Conservation (phyloP, 176 grass and related monocot species). For the Aegilops tauschii region DNA sequence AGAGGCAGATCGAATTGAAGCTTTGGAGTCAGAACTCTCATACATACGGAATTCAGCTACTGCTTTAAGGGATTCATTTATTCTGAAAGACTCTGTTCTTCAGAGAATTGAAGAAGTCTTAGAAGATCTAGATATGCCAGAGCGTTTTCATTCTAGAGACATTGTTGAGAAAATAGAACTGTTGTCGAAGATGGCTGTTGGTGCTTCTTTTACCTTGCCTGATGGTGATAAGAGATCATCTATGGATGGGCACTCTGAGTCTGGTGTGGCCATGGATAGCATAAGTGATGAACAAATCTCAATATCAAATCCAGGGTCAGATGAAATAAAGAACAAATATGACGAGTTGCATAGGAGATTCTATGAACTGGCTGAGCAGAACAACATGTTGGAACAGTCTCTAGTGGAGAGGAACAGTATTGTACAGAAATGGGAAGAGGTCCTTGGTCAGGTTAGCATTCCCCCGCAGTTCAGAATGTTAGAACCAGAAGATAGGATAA, state of each 20-base stretch:
- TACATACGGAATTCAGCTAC: conserved; percentile 91
- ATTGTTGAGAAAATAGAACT: conserved; percentile 91
- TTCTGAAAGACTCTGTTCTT: conserved; percentile 90
- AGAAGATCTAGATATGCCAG: conserved; percentile 95
- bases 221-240: conserved; percentile 48
- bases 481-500: conserved; percentile 71
- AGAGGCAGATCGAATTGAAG: conserved; percentile 94
- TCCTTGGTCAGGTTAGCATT: conserved; percentile 62
- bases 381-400: conserved; percentile 96
- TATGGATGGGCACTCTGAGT: conserved; percentile 47
- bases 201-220: conserved; percentile 43
- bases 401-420: conserved; percentile 83
- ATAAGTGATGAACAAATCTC: conserved; percentile 55
- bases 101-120: conserved; percentile 97
- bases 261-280: conserved; percentile 35
- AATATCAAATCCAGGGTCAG: conserved; percentile 43
- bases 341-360: conserved; percentile 78
- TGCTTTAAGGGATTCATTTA: conserved; percentile 96
- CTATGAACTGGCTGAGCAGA: conserved; percentile 90
- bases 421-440: conserved; percentile 89
- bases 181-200: conserved; percentile 74
- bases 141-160: conserved; percentile 88
- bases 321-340: conserved; percentile 76
- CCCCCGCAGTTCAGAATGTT: conserved; percentile 64
- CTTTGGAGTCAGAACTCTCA: conserved; percentile 93